Percentiles rank a stretch among this genome's conserved stretches.
phyloP scores from a whole-genome alignment of 345 rosid genomes.

The Citrus inodora region DNA sequence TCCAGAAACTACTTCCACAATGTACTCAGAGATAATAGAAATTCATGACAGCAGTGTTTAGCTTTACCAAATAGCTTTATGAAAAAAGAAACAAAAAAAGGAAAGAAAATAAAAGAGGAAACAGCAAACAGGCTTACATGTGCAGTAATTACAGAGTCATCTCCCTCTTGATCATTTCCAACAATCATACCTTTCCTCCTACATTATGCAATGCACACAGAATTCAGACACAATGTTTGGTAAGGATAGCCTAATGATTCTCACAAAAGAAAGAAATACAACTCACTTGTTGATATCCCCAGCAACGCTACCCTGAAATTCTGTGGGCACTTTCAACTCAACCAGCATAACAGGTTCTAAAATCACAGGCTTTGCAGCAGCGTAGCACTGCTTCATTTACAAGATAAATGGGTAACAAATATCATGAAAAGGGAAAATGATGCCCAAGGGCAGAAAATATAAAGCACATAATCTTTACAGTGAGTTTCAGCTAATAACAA shows the following conservation, averaged over 20 bases:
- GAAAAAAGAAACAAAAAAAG: background rate
- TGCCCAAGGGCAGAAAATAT: background rate
- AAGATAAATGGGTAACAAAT: background rate
- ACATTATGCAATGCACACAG: conserved; percentile 3
- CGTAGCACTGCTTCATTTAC: conserved; percentile 55
- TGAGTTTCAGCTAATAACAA: background rate
- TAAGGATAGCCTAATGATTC: background rate
- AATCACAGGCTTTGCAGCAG: conserved; percentile 85
- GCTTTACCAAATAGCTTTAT: background rate
- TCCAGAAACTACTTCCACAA: background rate
- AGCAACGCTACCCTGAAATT: conserved; percentile 94
- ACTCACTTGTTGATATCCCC: conserved; percentile 97
- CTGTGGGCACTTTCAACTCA: conserved; percentile 93
- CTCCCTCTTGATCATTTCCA: conserved; percentile 97
- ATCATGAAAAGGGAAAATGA: background rate
- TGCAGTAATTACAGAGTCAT: conserved; percentile 78
- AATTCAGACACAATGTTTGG: background rate
- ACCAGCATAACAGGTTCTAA: conserved; percentile 96
- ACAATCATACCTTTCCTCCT: conserved; percentile 99
- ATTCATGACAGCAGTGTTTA: background rate
- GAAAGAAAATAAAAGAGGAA: background rate
- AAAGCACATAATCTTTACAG: background rate
- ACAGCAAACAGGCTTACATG: conserved; percentile 41
- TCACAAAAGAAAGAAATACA: background rate
- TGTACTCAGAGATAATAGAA: background rate